Evolutionary conservation across 2,329 filamentous ascomycete genomes (phyloP).

Genomic region (Calonectria hongkongensis): DNA sequence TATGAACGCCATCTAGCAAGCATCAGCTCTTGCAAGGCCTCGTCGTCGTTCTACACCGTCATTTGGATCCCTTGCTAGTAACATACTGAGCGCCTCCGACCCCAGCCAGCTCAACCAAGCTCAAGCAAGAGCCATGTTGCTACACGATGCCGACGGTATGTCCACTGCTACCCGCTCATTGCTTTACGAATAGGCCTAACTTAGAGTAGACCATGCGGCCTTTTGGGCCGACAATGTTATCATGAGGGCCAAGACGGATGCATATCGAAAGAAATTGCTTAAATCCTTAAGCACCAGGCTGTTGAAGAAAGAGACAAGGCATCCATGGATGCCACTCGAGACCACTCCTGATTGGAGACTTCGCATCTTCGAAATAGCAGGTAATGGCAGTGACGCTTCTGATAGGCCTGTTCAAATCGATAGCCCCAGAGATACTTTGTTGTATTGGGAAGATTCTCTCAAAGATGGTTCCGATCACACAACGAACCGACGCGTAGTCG

Average conservation of each 20-base stretch:
- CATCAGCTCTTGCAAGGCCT: not conserved
- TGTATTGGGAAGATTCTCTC: not conserved
- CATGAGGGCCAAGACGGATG: slow-evolving; percentile 9
- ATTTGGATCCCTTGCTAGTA: not conserved
- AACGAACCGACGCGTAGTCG: not conserved
- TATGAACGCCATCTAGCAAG: not conserved
- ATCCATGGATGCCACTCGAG: not conserved
- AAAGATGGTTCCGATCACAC: not conserved
- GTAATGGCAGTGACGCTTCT: not conserved
- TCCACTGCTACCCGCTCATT: not conserved
- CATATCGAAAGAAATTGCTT: not conserved
- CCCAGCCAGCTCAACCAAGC: not conserved
- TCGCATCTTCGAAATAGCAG: slow-evolving; percentile 13
- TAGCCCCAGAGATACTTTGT: slow-evolving; percentile 12
- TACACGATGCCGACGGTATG: slow-evolving; percentile 11
- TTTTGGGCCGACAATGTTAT: slow-evolving; percentile 2
- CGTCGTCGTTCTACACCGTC: not conserved
- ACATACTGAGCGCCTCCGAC: not conserved
- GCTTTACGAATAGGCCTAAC: not conserved
- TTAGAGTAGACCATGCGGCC: slow-evolving; percentile 5
- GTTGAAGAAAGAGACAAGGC: slow-evolving; percentile 1
- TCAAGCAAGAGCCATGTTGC: not conserved
- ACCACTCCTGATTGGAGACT: not conserved
- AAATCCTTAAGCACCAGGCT: not conserved
- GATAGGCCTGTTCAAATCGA: not conserved